Evolutionary conservation across 169 alveolate genomes (phyloP), one percentile per base, ranked within the genome.

Genomic region (Eimeria falciformis): DNA sequence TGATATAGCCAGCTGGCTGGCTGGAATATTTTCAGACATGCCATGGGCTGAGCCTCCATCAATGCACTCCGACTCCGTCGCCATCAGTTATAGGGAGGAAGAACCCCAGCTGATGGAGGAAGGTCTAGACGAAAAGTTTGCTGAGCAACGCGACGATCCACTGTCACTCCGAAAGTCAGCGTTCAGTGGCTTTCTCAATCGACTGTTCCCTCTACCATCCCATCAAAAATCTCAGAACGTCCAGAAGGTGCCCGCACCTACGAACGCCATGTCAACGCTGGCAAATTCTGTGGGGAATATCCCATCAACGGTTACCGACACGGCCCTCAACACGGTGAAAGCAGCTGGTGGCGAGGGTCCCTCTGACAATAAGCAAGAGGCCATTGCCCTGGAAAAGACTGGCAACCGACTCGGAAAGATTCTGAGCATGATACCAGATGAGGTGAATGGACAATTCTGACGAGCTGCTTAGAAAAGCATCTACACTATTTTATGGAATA

Each of bases 401-500:
- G 89, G 47, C 43, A 25, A 55, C 56, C 71, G 89, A 45, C 58
- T 81, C 77, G 25, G 75, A 46, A 33, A 18, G 56, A 81, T 81
- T 55, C 21, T 81, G 65, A 37, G 55, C 77, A 45, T 65, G 11
- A 71, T 81, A 37, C 89, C 89, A 50, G 89, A 81, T 53, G 55
- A 81, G 2, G 89, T 81, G 2, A 5, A 81, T 55, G 89, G 89
- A 46, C 89, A 81, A 75, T 81, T 81, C 89, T 37, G 89, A 33
- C 29, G 43, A 81, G 23, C 33, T 47, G 5, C 9, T 37, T 47
- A n/a, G n/a, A n/a, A n/a, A n/a, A n/a, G n/a, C n/a, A n/a, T n/a
- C n/a, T n/a, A n/a, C n/a, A n/a, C n/a, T n/a, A n/a, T n/a, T n/a
- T n/a, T n/a, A n/a, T n/a, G n/a, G n/a, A n/a, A n/a, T n/a, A n/a